phyloP scores from a whole-genome alignment of 2,329 filamentous ascomycete species.

The Thelonectria blattea region DNA sequence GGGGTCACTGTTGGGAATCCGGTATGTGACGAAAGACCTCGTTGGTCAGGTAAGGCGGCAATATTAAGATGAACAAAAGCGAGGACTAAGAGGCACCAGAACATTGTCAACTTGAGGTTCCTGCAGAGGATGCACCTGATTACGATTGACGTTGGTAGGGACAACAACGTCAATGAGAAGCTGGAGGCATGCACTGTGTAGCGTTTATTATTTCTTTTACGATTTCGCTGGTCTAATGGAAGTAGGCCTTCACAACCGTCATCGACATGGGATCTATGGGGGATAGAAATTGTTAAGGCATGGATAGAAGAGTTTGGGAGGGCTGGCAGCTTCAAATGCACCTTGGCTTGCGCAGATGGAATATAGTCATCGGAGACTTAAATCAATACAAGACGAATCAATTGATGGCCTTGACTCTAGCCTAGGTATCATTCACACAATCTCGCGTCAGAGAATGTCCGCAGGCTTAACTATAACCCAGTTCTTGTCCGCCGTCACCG shows the following conservation, averaged over 20 bases:
- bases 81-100: not conserved
- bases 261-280: not conserved
- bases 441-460: constrained; percentile 40
- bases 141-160: not conserved
- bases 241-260: not conserved
- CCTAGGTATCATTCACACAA: too few species aligned
- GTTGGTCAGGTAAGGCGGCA: constrained; percentile 15
- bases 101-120: too few species aligned
- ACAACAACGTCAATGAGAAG: constrained; percentile 8
- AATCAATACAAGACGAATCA: too few species aligned
- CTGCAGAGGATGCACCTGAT: too few species aligned
- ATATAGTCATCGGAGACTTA: too few species aligned
- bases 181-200: constrained; percentile 11
- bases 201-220: not conserved
- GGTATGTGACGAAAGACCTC: constrained; percentile 17
- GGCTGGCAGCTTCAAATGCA: too few species aligned
- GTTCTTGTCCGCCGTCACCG: constrained; percentile 52
- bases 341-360: too few species aligned
- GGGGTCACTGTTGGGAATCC: constrained; percentile 17
- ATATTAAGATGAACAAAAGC: fast-evolving
- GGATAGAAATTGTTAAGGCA: too few species aligned
- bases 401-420: too few species aligned
- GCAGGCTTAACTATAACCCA: constrained; percentile 50
- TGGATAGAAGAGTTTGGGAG: too few species aligned
- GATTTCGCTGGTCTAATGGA: not conserved